These are phyloP conservation scores for Saccharomycopsis sp. DNA, from an alignment of 805 yeast genomes.

Conservation along the genomic window DNA sequence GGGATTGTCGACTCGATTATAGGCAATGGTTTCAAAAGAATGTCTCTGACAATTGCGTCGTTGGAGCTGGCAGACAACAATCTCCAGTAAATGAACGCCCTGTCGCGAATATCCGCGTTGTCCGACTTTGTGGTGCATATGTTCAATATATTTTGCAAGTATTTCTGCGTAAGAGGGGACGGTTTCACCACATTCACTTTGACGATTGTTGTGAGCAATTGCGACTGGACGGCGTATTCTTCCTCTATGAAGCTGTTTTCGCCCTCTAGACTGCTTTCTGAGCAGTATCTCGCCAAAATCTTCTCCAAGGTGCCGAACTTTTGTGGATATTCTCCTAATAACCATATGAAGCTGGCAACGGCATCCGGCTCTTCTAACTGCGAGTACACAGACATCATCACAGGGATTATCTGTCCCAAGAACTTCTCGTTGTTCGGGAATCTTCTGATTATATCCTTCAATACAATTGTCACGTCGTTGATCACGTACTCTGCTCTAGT, in stretches of 20 bases:
- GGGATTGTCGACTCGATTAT: conserved; percentile 68
- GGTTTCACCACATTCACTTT: conserved; percentile 39
- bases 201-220: conserved; percentile 55
- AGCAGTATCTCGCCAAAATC: conserved; percentile 22
- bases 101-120: conserved; percentile 73
- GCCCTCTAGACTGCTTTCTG: conserved; percentile 5
- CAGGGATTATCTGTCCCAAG: conserved; percentile 47
- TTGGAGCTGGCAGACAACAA: conserved; percentile 45
- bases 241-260: conserved; percentile 36
- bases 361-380: conserved; percentile 44
- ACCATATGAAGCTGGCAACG: conserved; percentile 53
- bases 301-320: conserved; percentile 48
- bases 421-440: conserved; percentile 47
- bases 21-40: conserved; percentile 61
- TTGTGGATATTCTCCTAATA: conserved; percentile 63
- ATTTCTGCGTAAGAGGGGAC: conserved; percentile 30
- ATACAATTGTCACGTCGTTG: conserved; percentile 54
- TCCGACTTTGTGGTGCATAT: conserved; percentile 58
- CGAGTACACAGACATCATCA: conserved; percentile 42
- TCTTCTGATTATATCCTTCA: conserved; percentile 61
- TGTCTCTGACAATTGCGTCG: conserved; percentile 38
- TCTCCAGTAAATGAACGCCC: conserved; percentile 78
- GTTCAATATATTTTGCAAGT: conserved; percentile 54
- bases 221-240: conserved; percentile 54
- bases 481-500: conserved; percentile 56